Conservation (phyloP, 1,284 basidiomycete genomes). For the Papiliotrema terrestris region DNA sequence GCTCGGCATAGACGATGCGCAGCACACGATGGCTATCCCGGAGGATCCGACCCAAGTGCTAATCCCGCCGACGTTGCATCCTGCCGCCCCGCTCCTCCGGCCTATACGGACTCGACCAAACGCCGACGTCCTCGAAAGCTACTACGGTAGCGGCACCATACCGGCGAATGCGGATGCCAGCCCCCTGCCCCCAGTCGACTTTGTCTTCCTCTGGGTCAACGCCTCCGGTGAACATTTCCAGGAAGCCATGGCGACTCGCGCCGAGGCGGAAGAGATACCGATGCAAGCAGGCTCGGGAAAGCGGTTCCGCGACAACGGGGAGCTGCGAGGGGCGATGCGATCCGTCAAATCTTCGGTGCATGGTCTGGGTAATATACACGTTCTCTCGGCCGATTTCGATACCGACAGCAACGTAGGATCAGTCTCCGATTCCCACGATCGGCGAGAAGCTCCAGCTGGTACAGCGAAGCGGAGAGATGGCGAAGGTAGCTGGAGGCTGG, state of each 20-base stretch:
- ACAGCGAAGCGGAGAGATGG: conserved; percentile 1
- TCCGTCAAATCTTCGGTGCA: conserved; percentile 22
- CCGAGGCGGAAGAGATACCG: conserved; percentile 18
- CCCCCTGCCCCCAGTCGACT: conserved; percentile 17
- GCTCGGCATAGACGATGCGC: too few species aligned
- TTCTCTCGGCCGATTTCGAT: conserved; percentile 34
- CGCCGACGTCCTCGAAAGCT: conserved; percentile 12
- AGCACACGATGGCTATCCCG: background rate
- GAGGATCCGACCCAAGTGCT: conserved; percentile 10
- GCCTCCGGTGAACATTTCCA: conserved; percentile 27
- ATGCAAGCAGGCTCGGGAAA: conserved; percentile 13
- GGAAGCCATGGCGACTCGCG: conserved; percentile 17
- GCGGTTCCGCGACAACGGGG: conserved; percentile 43
- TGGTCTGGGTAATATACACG: conserved; percentile 27
- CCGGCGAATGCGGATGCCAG: background rate
- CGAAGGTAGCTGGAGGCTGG: conserved; percentile 24
- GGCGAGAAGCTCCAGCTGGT: background rate
- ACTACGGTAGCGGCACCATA: conserved; percentile 16
- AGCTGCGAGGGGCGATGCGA: conserved; percentile 37
- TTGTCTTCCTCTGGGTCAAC: conserved; percentile 43
- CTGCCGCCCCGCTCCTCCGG: conserved; percentile 7
- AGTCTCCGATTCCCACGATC: background rate
- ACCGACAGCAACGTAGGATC: conserved; percentile 4
- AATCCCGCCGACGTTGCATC: conserved; percentile 5
- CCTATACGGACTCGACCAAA: conserved; percentile 14